Percentiles rank a stretch among this genome's conserved stretches.
These are phyloP conservation scores for Priceomyces haplophilus DNA, from an alignment of 805 yeast species.

Conservation along the genomic window DNA sequence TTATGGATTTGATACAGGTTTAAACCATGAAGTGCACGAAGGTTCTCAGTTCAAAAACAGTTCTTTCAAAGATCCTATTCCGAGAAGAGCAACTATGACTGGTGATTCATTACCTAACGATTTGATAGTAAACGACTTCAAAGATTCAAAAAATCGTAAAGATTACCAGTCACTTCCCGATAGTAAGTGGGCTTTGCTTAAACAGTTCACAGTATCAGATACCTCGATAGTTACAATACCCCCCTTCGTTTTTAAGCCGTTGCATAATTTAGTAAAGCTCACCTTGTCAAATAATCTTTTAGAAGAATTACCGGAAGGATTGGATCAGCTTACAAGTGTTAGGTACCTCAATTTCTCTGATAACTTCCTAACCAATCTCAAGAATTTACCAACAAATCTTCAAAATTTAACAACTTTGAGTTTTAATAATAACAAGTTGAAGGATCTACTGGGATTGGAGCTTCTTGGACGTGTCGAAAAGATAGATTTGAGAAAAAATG, in stretches of 20 bases:
- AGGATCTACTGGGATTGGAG: constrained; percentile 44
- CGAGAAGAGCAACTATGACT: constrained; percentile 23
- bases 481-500: constrained; percentile 52
- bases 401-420: constrained; percentile 43
- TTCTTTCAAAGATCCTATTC: constrained; percentile 22
- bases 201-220: constrained; percentile 40
- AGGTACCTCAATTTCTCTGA: constrained; percentile 46
- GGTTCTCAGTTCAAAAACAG: constrained; percentile 14
- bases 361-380: constrained; percentile 35
- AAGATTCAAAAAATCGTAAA: constrained; percentile 4
- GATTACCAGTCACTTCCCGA: constrained; percentile 29
- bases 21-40: constrained; percentile 9
- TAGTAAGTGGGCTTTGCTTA: constrained; percentile 37
- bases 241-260: constrained; percentile 35
- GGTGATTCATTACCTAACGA: constrained; percentile 26
- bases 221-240: constrained; percentile 38
- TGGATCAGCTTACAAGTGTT: constrained; percentile 45
- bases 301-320: constrained; percentile 50
- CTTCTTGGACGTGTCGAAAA: constrained; percentile 43
- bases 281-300: constrained; percentile 57
- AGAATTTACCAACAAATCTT: constrained; percentile 33
- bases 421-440: constrained; percentile 47
- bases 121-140: constrained; percentile 2
- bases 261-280: constrained; percentile 40
- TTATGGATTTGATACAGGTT: constrained; percentile 12